Percentiles rank a stretch among this genome's conserved stretches.
Evolutionary conservation across 2,329 filamentous ascomycete genomes (phyloP).

Genomic region (Thielaviopsis cerberus): DNA sequence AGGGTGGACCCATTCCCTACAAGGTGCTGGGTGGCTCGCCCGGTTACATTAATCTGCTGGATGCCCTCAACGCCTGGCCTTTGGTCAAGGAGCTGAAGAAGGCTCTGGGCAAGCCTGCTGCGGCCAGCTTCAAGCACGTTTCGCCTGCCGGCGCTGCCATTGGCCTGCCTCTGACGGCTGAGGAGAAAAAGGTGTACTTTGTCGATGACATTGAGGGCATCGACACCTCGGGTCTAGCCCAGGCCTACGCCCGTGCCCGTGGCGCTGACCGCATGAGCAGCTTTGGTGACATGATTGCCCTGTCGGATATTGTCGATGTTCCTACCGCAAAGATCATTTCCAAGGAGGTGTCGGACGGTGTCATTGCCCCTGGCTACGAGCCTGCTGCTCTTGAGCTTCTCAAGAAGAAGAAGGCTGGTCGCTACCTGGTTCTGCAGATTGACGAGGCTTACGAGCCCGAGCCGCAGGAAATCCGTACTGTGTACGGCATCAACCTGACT

Average conservation of each 20-base stretch:
- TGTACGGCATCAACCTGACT: conserved; percentile 74
- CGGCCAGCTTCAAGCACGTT: conserved; percentile 97
- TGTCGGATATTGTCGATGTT: conserved; percentile 78
- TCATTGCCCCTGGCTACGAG: conserved; percentile 78
- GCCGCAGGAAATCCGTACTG: conserved; percentile 65
- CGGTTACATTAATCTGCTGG: conserved; percentile 92
- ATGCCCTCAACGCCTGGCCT: conserved; percentile 91
- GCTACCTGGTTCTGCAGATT: conserved; percentile 90
- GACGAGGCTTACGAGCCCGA: conserved; percentile 69
- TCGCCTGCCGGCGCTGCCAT: conserved; percentile 92
- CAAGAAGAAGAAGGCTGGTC: conserved; percentile 94
- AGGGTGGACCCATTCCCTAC: conserved; percentile 65
- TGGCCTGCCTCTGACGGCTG: conserved; percentile 65
- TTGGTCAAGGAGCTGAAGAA: conserved; percentile 89
- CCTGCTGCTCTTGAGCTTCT: conserved; percentile 76
- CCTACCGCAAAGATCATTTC: conserved; percentile 95
- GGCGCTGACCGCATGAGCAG: conserved; percentile 97
- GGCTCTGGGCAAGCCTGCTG: conserved; percentile 71
- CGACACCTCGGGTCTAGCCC: conserved; percentile 67
- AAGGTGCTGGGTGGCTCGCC: conserved; percentile 78
- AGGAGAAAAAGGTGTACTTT: conserved; percentile 95
- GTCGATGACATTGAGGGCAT: conserved; percentile 87
- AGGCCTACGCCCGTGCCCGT: conserved; percentile 87
- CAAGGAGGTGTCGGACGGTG: conserved; percentile 91
- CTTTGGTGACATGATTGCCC: conserved; percentile 89